Percentiles rank a stretch among this genome's conserved stretches.
Conservation (phyloP, 495 filamentous ascomycete species). For the Lepraria neglecta region DNA sequence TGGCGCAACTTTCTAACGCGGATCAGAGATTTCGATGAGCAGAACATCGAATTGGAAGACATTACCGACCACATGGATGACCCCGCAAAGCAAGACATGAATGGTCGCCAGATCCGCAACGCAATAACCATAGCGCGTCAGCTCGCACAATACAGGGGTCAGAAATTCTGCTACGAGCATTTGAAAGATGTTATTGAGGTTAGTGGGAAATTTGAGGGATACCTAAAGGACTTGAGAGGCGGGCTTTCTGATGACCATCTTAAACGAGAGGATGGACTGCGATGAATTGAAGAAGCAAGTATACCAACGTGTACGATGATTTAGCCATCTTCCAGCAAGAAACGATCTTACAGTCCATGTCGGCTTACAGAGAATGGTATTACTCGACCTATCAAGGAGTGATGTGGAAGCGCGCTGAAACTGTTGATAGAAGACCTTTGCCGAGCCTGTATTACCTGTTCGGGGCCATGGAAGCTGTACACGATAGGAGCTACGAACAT, state of each 20-base stretch:
- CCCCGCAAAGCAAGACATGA: constrained; percentile 28
- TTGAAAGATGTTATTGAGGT: constrained; percentile 28
- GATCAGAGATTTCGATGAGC: neutral
- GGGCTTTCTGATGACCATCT: constrained; percentile 22
- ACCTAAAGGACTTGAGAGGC: constrained; percentile 18
- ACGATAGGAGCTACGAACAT: too few relatives aligned
- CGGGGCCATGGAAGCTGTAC: too few relatives aligned
- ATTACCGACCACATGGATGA: neutral
- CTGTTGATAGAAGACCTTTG: too few relatives aligned
- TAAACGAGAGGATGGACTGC: constrained; percentile 19
- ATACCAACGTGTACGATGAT: too few relatives aligned
- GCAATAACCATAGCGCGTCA: constrained; percentile 40
- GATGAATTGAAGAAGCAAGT: neutral
- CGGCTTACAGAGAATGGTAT: too few relatives aligned
- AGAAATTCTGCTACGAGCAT: constrained; percentile 23
- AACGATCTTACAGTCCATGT: too few relatives aligned
- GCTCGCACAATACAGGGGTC: constrained; percentile 34
- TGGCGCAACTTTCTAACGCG: constrained; percentile 10
- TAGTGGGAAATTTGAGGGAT: constrained; percentile 23
- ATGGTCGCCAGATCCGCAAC: constrained; percentile 45
- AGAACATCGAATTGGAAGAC: neutral
- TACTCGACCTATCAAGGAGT: too few relatives aligned
- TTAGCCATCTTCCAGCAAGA: too few relatives aligned
- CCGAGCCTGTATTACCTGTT: too few relatives aligned
- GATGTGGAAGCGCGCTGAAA: too few relatives aligned